Evolutionary conservation across 352 stramenopile species (phyloP), one percentile per base, ranked within the genome.

Genomic region (Globisporangium echinulatum): DNA sequence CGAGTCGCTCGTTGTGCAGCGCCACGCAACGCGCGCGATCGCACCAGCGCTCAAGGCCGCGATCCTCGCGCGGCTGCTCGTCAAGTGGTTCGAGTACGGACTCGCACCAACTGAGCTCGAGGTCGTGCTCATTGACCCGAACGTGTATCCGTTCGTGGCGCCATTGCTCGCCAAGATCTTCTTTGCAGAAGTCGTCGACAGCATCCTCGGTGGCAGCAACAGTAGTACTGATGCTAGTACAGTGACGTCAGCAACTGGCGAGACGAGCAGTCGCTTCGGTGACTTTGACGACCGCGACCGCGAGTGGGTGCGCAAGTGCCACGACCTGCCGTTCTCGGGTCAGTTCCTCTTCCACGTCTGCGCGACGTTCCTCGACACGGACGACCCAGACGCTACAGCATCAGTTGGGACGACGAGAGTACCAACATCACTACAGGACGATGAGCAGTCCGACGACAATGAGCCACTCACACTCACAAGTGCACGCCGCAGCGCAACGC

Each of bases 21-120:
- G 68, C 36, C 72, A 72, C 43, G 70, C 51, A 0, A 49, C 59
- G n/a, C 49, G 58, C 25, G 43, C 61, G 47, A 75, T 77, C 48
- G 73, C 70, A 1, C 68, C 71, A 14, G 62, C 72, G 46, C 77
- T 83, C 42, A 73, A 81, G 4, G 79, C 76, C 0, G 79, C 82
- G 37, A 91, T 95, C 47, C 69, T 95, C 19, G 77, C 85, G 36
- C 82, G 85, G 13, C 63, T 95, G 15, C 56, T 95, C 3, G 77
- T 93, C 17, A 92, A 93, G 58, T 95, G 85, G 85, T 90, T 90
- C 50, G 82, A 92, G 17, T 92, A 87, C 51, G 77, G 72, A 13
- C 59, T 93, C 10, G 54, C 77, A 5, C 71, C 68, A 19, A 69
- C 70, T 2, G 77, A 82, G 17, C 66, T 95, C 8, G 85, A 95